These are phyloP conservation scores for Pugionium cornutum DNA, from an alignment of 345 rosid genomes.

Conservation along the genomic window DNA sequence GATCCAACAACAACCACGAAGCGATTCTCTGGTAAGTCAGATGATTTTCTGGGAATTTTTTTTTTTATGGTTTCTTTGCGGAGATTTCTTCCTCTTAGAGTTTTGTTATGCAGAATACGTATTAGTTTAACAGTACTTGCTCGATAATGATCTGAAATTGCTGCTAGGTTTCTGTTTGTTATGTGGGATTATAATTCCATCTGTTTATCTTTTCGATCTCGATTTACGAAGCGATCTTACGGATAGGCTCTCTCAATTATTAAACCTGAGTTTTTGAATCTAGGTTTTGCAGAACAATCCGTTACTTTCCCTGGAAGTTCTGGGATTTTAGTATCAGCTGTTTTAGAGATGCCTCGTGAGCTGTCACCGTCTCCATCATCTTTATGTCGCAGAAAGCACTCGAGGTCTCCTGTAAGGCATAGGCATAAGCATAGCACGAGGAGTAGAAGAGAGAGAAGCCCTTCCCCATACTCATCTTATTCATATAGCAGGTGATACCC, in stretches of 20 bases:
- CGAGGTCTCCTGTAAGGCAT: conserved; percentile 70
- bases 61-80: neutral
- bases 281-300: neutral
- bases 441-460: conserved; percentile 79
- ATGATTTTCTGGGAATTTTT: neutral
- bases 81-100: conserved; percentile 10
- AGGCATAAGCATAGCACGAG: conserved; percentile 60
- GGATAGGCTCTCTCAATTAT: neutral
- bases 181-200: neutral
- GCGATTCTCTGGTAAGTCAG: conserved; percentile 33
- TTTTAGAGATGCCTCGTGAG: conserved; percentile 78
- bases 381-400: conserved; percentile 61
- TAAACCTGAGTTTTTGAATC: neutral
- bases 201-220: neutral
- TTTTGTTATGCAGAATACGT: neutral
- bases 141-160: conserved; percentile 9
- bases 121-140: neutral
- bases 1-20: conserved; percentile 13
- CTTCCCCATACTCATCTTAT: conserved; percentile 72
- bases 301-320: too few species aligned
- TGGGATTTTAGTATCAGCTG: too few species aligned
- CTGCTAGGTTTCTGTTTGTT: conserved; percentile 1
- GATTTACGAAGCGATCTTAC: neutral
- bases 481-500: conserved; percentile 87
- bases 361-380: conserved; percentile 53